Evolutionary conservation across 2,329 filamentous ascomycete genomes (phyloP), one percentile per base, ranked within the genome.

Genomic region (Fusarium sp.): DNA sequence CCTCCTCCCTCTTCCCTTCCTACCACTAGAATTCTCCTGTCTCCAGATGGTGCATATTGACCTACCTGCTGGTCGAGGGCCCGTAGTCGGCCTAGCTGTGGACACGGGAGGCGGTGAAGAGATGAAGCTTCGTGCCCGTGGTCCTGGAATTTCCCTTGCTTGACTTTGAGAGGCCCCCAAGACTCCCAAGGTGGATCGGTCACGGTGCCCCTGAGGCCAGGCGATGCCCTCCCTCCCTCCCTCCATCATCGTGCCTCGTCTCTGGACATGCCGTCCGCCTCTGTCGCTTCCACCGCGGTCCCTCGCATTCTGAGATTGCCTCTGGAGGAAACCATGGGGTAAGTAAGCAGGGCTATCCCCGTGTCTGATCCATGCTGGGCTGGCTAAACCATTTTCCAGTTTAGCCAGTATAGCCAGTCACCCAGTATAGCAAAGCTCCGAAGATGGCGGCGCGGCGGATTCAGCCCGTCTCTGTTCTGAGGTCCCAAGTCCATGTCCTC

Each of bases 401-500:
- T 45, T 20, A 40, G 35, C 24, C 47, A 62, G 29, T 29, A 24
- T 31, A 42, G 14, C 62, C 60, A 72, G 37, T 45, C 34, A 18
- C 52, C 29, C 52, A 34, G 42, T 45, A 45, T 57, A 31, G 52
- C 59, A 54, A 52, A 61, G 50, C 56, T 54, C 54, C 64, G 60
- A 68, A 40, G 50, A 70, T 62, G 61, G 68, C 63, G 56, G 54
- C 63, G 65, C 66, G 50, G 66, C 62, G 67, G 59, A 64, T 72
- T 71, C 65, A 69, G 42, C 66, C 69, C 60, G 69, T 67, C 67
- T 65, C 34, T 58, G 42, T 50, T 50, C 70, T 64, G 60, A 47
- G 72, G 71, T 79, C 73, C 77, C 77, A 76, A 72, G 77, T 77
- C 77, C 77, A 78, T 77, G 77, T 79, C 77, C 72, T 79, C 77